A percentile compares a stretch with the other conserved stretches of the same genome.
These are phyloP conservation scores for Amanita fuliginea DNA, from an alignment of 768 basidiomycete genomes.

Conservation along the genomic window DNA sequence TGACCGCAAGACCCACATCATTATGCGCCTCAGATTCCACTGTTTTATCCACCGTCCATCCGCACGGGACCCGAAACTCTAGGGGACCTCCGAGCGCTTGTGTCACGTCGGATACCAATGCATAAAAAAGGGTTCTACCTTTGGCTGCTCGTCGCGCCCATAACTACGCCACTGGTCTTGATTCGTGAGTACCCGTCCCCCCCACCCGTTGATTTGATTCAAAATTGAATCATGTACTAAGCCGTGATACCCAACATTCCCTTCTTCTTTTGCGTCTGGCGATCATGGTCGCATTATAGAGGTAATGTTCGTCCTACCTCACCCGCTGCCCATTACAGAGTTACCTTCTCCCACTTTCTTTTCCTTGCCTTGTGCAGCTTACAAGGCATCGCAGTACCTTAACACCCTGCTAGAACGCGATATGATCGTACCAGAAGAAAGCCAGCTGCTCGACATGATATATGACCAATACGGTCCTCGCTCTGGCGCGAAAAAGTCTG, in stretches of 20 bases:
- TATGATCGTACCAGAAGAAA: constrained; percentile 45
- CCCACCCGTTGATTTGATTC: neutral
- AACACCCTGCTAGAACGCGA: constrained; percentile 44
- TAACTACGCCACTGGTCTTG: constrained; percentile 68
- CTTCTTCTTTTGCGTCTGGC: constrained; percentile 79
- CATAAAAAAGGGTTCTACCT: constrained; percentile 56
- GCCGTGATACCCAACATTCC: constrained; percentile 78
- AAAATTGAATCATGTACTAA: constrained; percentile 17
- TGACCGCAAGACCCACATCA: neutral
- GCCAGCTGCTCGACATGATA: constrained; percentile 42
- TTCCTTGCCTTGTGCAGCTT: constrained; percentile 29
- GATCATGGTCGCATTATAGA: constrained; percentile 78
- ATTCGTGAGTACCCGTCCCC: constrained; percentile 54
- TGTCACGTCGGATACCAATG: constrained; percentile 44
- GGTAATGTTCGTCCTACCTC: constrained; percentile 26
- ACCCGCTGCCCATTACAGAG: neutral
- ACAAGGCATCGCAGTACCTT: constrained; percentile 60
- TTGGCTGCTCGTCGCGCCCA: constrained; percentile 57
- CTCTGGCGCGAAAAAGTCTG: neutral
- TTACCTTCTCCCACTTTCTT: neutral
- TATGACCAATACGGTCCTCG: constrained; percentile 22
- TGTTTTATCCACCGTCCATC: constrained; percentile 45
- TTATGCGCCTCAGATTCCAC: constrained; percentile 43
- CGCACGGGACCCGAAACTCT: constrained; percentile 22
- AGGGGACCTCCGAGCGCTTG: constrained; percentile 38